These are phyloP conservation scores for Lanmaoa pseudosensibilis DNA, from an alignment of 768 basidiomycete genomes.

Conservation along the genomic window DNA sequence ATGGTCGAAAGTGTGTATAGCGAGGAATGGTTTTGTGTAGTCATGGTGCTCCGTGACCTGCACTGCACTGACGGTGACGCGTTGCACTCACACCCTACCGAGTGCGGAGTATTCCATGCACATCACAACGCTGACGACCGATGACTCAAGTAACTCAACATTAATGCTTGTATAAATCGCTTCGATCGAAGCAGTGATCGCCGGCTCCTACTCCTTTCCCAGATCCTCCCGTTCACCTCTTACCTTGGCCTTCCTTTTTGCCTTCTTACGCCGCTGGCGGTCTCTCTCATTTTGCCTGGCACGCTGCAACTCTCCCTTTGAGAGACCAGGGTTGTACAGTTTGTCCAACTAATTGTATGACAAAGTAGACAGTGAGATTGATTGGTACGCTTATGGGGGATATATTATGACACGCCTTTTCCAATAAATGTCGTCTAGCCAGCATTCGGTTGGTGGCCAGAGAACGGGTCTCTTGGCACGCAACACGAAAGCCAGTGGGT, in stretches of 20 bases:
- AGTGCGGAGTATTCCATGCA: not conserved
- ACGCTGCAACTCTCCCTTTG: conserved; percentile 62
- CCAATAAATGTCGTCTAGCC: conserved; percentile 69
- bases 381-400: conserved; percentile 22
- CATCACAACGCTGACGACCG: no score
- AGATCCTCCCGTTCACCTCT: conserved; percentile 26
- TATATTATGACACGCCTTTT: conserved; percentile 62
- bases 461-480: conserved; percentile 88
- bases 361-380: conserved; percentile 2
- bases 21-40: conserved; percentile 44
- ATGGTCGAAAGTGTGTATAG: conserved; percentile 78
- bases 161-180: not conserved
- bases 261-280: conserved; percentile 72
- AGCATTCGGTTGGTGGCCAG: conserved; percentile 73
- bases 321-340: conserved; percentile 71
- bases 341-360: conserved; percentile 58
- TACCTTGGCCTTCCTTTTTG: conserved; percentile 59
- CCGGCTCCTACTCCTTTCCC: conserved; percentile 14
- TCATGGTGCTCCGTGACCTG: conserved; percentile 18
- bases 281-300: conserved; percentile 79
- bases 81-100: not conserved
- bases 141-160: not conserved
- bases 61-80: no score
- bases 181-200: no score
- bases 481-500: conserved; percentile 83